A percentile compares a stretch with the other conserved stretches of the same genome.
Evolutionary conservation across 192 early-diverging fungal species (phyloP).

Genomic region (Pecoramyces ruminantium): DNA sequence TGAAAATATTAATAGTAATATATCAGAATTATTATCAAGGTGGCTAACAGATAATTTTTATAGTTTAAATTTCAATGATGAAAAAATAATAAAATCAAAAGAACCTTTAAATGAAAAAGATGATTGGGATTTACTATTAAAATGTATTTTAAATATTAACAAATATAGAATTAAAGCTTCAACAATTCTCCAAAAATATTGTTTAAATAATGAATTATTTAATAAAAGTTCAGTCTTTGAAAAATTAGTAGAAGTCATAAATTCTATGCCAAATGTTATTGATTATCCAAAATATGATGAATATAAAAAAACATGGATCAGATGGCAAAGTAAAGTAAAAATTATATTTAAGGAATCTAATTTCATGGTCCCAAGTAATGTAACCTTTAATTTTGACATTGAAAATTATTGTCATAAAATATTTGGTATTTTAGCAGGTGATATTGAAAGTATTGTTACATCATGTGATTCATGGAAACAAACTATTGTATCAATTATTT

Average conservation of each 20-base stretch:
- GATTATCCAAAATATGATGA: neutral
- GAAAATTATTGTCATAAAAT: neutral
- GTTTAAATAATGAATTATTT: neutral
- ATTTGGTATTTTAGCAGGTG: neutral
- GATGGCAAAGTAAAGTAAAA: neutral
- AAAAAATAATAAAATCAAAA: neutral
- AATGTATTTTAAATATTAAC: neutral
- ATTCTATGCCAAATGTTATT: neutral
- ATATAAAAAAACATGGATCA: neutral
- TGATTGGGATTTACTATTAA: neutral
- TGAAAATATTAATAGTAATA: neutral
- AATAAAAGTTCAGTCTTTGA: neutral
- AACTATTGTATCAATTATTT: neutral
- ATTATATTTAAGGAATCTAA: neutral
- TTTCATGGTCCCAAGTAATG: neutral
- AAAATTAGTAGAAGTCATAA: neutral
- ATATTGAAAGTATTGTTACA: neutral
- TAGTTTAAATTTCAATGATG: neutral
- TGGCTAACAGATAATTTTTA: neutral
- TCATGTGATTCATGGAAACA: neutral
- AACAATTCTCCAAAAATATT: neutral
- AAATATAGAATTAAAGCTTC: neutral
- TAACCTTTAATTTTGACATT: neutral
- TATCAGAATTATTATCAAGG: neutral
- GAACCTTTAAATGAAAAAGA: neutral